Percentiles rank a stretch among this genome's conserved stretches.
These are phyloP conservation scores for Komagataella kurtzmanii DNA, from an alignment of 805 yeast genomes.

Conservation along the genomic window DNA sequence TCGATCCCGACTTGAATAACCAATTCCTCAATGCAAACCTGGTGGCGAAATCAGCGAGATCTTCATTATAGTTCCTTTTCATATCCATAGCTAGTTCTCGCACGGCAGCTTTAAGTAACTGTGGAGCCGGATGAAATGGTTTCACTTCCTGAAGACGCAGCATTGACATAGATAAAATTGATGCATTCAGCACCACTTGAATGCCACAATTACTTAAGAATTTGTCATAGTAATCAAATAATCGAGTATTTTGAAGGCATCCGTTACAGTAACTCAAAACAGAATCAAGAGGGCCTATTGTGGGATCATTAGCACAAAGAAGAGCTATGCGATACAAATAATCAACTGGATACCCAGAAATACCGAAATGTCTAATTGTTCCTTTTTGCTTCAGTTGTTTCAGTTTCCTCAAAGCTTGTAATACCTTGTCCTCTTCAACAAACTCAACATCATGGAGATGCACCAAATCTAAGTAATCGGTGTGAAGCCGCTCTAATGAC, in stretches of 20 bases:
- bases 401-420: conserved; percentile 52
- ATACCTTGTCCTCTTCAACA: conserved; percentile 36
- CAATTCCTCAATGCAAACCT: conserved; percentile 59
- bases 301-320: conserved; percentile 18
- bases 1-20: conserved; percentile 35
- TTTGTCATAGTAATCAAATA: conserved; percentile 31
- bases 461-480: conserved; percentile 65
- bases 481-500: conserved; percentile 52
- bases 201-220: conserved; percentile 43
- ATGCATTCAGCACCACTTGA: conserved; percentile 57
- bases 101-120: conserved; percentile 40
- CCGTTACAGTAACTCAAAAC: conserved; percentile 71
- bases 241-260: conserved; percentile 60
- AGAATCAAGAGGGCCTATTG: conserved; percentile 57
- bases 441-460: conserved; percentile 88
- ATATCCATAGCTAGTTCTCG: conserved; percentile 27
- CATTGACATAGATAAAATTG: conserved; percentile 81
- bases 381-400: conserved; percentile 52
- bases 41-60: conserved; percentile 73
- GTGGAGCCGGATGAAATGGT: conserved; percentile 70
- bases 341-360: conserved; percentile 80
- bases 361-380: conserved; percentile 49
- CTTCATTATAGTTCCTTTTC: conserved; percentile 27
- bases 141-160: conserved; percentile 56
- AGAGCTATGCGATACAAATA: conserved; percentile 42